Percentiles rank a stretch among this genome's conserved stretches.
Evolutionary conservation across 73 alveolate genomes (phyloP).

Genomic region (Paramecium sonneborni): DNA sequence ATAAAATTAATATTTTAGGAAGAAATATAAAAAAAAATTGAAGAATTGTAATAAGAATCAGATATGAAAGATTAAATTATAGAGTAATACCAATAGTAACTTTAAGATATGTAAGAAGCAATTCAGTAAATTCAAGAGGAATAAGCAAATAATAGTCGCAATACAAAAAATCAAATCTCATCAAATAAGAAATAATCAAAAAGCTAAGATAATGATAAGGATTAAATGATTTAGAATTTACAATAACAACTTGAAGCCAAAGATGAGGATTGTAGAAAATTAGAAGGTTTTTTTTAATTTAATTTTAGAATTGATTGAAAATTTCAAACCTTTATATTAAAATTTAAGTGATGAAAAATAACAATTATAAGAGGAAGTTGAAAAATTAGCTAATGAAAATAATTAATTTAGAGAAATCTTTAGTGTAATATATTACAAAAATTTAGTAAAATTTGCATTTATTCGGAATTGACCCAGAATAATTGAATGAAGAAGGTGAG

Average conservation of each 20-base stretch:
- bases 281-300: neutral
- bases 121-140: neutral
- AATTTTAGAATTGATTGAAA: constrained; percentile 21
- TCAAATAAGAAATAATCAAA: constrained; percentile 3
- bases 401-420: constrained; percentile 50
- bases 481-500: constrained; percentile 37
- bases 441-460: constrained; percentile 29
- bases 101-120: constrained; percentile 19
- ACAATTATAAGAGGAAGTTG: constrained; percentile 38
- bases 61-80: constrained; percentile 46
- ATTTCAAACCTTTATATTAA: constrained; percentile 17
- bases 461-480: constrained; percentile 37
- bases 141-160: constrained; percentile 1
- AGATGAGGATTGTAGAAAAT: neutral
- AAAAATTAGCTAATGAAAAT: constrained; percentile 27
- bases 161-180: neutral
- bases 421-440: constrained; percentile 1
- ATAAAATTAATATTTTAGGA: neutral
- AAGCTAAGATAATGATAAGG: constrained; percentile 9
- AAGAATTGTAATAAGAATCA: constrained; percentile 34
- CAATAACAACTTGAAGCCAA: neutral
- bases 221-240: neutral
- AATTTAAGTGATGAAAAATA: constrained; percentile 37
- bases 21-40: neutral
- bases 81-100: neutral